Evolutionary conservation across 805 yeast genomes (phyloP), one percentile per base, ranked within the genome.

Genomic region (Starmerella kuoi): DNA sequence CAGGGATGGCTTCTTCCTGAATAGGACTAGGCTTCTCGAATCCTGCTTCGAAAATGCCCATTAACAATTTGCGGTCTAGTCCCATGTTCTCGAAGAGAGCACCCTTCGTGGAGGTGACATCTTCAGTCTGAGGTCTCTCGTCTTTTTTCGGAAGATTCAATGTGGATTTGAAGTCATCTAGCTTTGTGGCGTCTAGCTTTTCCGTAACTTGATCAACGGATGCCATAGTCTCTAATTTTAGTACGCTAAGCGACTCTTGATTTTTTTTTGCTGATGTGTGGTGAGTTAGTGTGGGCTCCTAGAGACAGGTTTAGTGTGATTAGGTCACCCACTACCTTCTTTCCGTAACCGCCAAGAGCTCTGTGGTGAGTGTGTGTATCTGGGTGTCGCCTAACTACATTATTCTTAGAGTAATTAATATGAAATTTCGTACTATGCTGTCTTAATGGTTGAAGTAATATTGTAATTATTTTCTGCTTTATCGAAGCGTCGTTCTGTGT

Each of bases 41-140:
- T 38, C 98, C 98, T 1, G 97, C 97, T 64, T 91, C 98, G 61
- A 87, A 91, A 51, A 91, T 88, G 27, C 98, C 98, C 98, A 91
- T 91, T 59, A 91, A 68, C 46, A 91, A 70, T 59, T 91, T 95
- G 64, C 98, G 77, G 62, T 85, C 86, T 55, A 91, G 73, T 57
- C 77, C 78, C 64, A 87, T 85, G 59, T 86, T 94, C 64, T 91
- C 98, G 59, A 91, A 91, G 17, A 83, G 69, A 55, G 78, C 79
- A 43, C 96, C 97, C 56, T 84, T 83, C 31, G 95, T 86, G 54
- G 76, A 82, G 38, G 84, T 72, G 41, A 91, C 96, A 72, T 91
- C 98, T 44, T 87, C 95, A 1, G 98, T 88, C 61, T 88, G 96
- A 31, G 94, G 94, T 61, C 98, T 76, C n/a, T 79, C 71, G 61